Evolutionary conservation across 2,329 filamentous ascomycete genomes (phyloP), one percentile per base, ranked within the genome.

Genomic region (Apiospora phragmitis): DNA sequence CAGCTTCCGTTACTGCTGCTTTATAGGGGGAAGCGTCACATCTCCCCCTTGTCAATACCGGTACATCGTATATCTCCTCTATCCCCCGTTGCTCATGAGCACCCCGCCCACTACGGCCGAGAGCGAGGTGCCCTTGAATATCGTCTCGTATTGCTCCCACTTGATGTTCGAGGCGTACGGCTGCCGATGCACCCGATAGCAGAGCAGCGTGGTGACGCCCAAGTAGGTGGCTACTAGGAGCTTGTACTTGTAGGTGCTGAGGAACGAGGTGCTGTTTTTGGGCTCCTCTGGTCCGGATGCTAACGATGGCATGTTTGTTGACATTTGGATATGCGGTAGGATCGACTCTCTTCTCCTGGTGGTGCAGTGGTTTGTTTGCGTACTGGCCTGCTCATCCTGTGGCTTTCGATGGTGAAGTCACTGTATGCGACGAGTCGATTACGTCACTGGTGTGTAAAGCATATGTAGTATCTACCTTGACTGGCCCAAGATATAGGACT

Each of bases 211-310:
- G 11, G 72, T 73, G 26, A 69, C 90, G 0, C 91, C 91, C 4
- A 92, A 90, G 1, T 91, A 92, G 1, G 90, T 92, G 73, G 92
- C 91, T 70, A 93, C 92, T 16, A 93, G 90, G 74, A 94, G 90
- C 70, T 93, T 92, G 73, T 93, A 89, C 51, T 89, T 84, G 14
- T 72, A 70, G 4, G 65, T 67, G 43, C 41, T 18, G 47, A 71
- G 65, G 49, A 47, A 29, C 14, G 49, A 55, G 49, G 16, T 55
- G 26, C 9, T n/a, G 45, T 24, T 9, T 35, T 42, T 43, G 8
- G 38, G 11, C 18, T 47, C 51, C 45, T 49, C 43, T 45, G 11
- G 4, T 18, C 5, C 8, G 14, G 26, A 9, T 29, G 49, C 12
- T 29, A 24, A 26, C 11, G 49, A 26, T 32, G 14, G 16, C 26